Percentiles rank a stretch among this genome's conserved stretches.
phyloP scores from a whole-genome alignment of 805 yeast genomes.

The Cyberlindnera galapagoensis region DNA sequence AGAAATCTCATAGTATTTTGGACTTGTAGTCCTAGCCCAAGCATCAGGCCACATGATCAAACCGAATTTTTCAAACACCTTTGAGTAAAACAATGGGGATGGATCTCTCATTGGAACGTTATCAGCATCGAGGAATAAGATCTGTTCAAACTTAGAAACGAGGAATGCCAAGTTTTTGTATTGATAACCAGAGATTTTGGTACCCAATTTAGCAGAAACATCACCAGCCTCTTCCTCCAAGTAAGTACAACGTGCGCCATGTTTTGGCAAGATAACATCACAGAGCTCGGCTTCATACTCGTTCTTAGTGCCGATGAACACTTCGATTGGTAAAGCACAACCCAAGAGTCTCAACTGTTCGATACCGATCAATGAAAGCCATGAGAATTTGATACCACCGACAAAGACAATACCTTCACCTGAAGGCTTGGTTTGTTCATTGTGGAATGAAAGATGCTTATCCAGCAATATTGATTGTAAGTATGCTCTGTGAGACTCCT shows the following conservation, averaged over 20 bases:
- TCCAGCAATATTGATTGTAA: slow-evolving; percentile 29
- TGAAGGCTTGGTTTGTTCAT: slow-evolving; percentile 23
- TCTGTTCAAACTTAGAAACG: slow-evolving; percentile 63
- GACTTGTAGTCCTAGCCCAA: slow-evolving; percentile 65
- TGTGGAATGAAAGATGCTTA: slow-evolving; percentile 30
- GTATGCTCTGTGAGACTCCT: slow-evolving; percentile 31
- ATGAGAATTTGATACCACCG: slow-evolving; percentile 72
- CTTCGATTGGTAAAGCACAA: slow-evolving; percentile 62
- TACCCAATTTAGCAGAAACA: slow-evolving; percentile 34
- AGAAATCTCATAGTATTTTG: slow-evolving; percentile 50
- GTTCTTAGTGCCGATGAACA: slow-evolving; percentile 52
- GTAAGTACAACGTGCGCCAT: slow-evolving; percentile 59
- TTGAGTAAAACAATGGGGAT: slow-evolving; percentile 39
- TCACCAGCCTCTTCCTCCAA: slow-evolving; percentile 53
- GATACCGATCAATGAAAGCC: slow-evolving; percentile 59
- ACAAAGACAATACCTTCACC: slow-evolving; percentile 59
- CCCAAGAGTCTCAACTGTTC: slow-evolving; percentile 57
- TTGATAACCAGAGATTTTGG: slow-evolving; percentile 54
- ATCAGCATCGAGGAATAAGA: slow-evolving; percentile 66
- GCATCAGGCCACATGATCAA: slow-evolving; percentile 63
- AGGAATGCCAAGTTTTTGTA: slow-evolving; percentile 61
- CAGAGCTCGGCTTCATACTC: slow-evolving; percentile 70
- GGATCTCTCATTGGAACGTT: slow-evolving; percentile 61
- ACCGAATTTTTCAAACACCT: slow-evolving; percentile 35
- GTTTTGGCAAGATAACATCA: slow-evolving; percentile 47